Evolutionary conservation across 495 filamentous ascomycete genomes (phyloP).

Genomic region (Tuber borchii): DNA sequence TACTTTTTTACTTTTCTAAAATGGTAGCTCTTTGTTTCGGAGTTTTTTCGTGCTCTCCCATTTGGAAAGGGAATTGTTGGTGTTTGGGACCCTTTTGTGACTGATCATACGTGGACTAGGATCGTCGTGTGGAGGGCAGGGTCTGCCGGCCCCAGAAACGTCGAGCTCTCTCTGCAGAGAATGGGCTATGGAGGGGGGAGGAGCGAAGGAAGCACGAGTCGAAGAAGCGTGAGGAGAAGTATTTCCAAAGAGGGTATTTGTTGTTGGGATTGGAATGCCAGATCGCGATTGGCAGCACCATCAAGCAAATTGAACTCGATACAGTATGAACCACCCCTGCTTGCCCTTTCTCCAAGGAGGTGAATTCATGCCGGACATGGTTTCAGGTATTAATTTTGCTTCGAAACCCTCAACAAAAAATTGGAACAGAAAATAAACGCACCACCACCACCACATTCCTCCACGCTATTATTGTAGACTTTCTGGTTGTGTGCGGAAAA

Average conservation of each 20-base stretch:
- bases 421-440: neutral
- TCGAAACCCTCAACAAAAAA: neutral
- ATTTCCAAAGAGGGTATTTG: neutral
- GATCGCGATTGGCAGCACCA: conserved; percentile 2
- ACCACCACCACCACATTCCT: neutral
- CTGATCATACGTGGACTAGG: conserved; percentile 36
- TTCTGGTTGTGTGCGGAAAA: too few species aligned
- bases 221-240: neutral
- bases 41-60: neutral
- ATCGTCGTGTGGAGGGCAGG: conserved; percentile 9
- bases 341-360: neutral
- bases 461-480: too few species aligned
- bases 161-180: neutral
- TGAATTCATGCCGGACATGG: neutral
- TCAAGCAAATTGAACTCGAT: neutral
- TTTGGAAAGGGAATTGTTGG: conserved; percentile 12
- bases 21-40: conserved; percentile 1
- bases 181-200: neutral
- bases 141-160: conserved; percentile 8
- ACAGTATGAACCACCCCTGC: neutral
- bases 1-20: neutral
- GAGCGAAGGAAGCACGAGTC: too few species aligned
- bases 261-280: neutral
- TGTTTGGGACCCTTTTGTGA: conserved; percentile 38
- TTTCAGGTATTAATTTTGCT: conserved; percentile 1